Evolutionary conservation across 768 basidiomycete species (phyloP).

Genomic region (Cyclocybe cylindracea): DNA sequence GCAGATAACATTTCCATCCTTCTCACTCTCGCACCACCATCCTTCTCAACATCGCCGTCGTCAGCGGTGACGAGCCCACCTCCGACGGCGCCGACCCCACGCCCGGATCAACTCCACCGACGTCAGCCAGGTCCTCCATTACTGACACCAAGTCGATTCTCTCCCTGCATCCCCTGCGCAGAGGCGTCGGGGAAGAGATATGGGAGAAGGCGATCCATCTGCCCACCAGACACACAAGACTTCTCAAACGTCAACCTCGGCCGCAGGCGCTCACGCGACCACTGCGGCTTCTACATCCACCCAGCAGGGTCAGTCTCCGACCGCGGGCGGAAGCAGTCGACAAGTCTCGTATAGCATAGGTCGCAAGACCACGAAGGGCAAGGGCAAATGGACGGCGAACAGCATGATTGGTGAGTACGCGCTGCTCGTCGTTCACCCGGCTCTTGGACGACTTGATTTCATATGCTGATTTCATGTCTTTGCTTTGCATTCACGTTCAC

Average conservation of each 20-base stretch:
- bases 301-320: too few relatives aligned
- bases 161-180: slow-evolving; percentile 46
- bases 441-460: not conserved
- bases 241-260: too few relatives aligned
- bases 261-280: too few relatives aligned
- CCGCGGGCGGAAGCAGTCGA: too few relatives aligned
- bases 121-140: slow-evolving; percentile 13
- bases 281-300: too few relatives aligned
- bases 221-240: slow-evolving; percentile 17
- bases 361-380: slow-evolving; percentile 14
- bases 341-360: too few relatives aligned
- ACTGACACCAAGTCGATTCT: slow-evolving; percentile 19
- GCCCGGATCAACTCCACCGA: slow-evolving; percentile 6
- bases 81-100: too few relatives aligned
- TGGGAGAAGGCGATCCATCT: slow-evolving; percentile 44
- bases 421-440: not conserved
- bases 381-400: slow-evolving; percentile 67
- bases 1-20: too few relatives aligned
- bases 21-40: not conserved
- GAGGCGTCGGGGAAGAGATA: slow-evolving; percentile 61
- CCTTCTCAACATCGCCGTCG: not conserved
- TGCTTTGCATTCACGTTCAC: not conserved
- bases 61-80: not conserved
- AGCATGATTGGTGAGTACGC: slow-evolving; percentile 74
- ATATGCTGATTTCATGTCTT: not conserved